These are phyloP conservation scores for Linum usitatissimum DNA, from an alignment of 345 rosid species.

Conservation along the genomic window DNA sequence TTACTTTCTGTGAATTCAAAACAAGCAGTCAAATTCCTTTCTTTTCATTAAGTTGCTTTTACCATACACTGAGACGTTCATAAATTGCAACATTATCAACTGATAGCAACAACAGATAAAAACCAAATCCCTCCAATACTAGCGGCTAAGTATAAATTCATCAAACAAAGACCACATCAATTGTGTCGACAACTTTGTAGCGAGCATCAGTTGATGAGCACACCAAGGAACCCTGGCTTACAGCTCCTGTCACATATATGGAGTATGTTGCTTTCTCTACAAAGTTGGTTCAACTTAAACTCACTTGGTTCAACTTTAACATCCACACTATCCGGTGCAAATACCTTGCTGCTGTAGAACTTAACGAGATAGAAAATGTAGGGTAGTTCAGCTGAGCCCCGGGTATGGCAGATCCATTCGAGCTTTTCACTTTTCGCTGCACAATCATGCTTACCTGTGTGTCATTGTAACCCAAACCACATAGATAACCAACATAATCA, in stretches of 20 bases:
- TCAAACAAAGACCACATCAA: constrained; percentile 1
- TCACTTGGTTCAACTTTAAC: not conserved
- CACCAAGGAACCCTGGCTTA: constrained; percentile 15
- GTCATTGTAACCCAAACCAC: not conserved
- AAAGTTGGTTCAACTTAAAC: not conserved
- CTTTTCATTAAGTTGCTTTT: too few relatives aligned
- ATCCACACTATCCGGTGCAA: not conserved
- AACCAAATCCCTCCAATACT: too few relatives aligned
- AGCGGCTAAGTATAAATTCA: too few relatives aligned
- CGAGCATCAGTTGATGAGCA: constrained; percentile 15
- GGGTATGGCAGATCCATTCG: too few relatives aligned
- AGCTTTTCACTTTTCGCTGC: too few relatives aligned
- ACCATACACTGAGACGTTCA: too few relatives aligned
- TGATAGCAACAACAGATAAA: not conserved
- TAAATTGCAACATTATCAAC: not conserved
- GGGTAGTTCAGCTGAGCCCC: too few relatives aligned
- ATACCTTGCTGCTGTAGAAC: not conserved
- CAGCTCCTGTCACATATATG: not conserved
- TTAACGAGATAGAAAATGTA: too few relatives aligned
- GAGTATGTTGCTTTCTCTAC: not conserved
- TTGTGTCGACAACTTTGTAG: constrained; percentile 14
- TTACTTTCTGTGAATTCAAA: too few relatives aligned
- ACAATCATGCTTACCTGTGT: not conserved
- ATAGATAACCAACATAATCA: not conserved
- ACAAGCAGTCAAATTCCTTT: too few relatives aligned